Conservation (phyloP, 768 basidiomycete species). For the Gymnopilus junonius region DNA sequence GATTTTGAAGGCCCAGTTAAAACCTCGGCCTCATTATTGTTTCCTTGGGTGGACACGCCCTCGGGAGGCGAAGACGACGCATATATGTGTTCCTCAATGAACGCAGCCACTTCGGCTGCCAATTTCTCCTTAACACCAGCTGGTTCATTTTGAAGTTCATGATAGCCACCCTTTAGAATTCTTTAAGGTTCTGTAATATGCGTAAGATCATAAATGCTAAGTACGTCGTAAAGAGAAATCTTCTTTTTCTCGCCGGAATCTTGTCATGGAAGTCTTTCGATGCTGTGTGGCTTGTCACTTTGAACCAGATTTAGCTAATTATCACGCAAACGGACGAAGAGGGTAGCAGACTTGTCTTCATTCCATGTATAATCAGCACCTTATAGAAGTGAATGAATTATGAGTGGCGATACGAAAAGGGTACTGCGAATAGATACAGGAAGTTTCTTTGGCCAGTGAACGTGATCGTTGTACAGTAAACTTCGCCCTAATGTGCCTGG, state of each 20-base stretch:
- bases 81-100: conserved; percentile 42
- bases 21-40: neutral
- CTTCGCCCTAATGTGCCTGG: conserved; percentile 56
- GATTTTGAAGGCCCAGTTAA: conserved; percentile 9
- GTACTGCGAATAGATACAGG: conserved; percentile 52
- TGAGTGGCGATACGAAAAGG: neutral
- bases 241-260: conserved; percentile 58
- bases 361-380: conserved; percentile 68
- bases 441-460: conserved; percentile 65
- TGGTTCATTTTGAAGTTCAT: conserved; percentile 79
- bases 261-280: conserved; percentile 57
- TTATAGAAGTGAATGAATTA: conserved; percentile 35
- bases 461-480: conserved; percentile 48
- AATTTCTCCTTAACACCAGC: conserved; percentile 68
- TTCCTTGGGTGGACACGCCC: neutral
- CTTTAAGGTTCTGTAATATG: neutral
- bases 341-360: conserved; percentile 51
- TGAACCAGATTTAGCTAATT: neutral
- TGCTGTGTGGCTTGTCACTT: conserved; percentile 59
- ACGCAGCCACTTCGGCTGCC: conserved; percentile 55
- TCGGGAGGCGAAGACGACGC: conserved; percentile 2
- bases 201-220: neutral
- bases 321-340: neutral
- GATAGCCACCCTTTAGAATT: conserved; percentile 63
- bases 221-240: conserved; percentile 43